Conservation (phyloP, 2,329 filamentous ascomycete species). For the Pestalotiopsis sp. region DNA sequence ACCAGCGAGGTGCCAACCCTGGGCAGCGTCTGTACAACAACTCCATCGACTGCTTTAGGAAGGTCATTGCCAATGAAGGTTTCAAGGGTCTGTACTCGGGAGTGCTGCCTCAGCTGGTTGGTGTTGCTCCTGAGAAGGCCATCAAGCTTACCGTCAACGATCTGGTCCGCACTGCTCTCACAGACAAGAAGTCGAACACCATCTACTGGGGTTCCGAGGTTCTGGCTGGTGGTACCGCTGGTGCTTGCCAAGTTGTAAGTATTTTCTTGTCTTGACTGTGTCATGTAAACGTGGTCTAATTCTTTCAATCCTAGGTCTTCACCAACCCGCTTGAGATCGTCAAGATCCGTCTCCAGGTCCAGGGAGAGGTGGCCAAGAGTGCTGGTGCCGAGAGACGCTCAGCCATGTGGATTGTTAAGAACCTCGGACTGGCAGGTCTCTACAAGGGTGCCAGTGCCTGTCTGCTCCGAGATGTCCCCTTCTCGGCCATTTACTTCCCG, state of each 20-base stretch:
- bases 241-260: conserved; percentile 92
- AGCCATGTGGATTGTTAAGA: conserved; percentile 96
- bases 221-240: conserved; percentile 84
- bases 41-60: conserved; percentile 91
- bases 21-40: conserved; percentile 95
- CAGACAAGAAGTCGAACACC: conserved; percentile 70
- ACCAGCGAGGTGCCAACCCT: conserved; percentile 81
- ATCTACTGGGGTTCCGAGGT: conserved; percentile 76
- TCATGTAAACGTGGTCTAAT: conserved; percentile 26
- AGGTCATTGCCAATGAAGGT: conserved; percentile 92
- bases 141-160: conserved; percentile 99
- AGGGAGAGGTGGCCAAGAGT: conserved; percentile 91
- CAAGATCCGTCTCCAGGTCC: conserved; percentile 97
- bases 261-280: not conserved
- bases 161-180: conserved; percentile 76
- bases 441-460: conserved; percentile 98
- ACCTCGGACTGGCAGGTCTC: conserved; percentile 88
- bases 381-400: conserved; percentile 84
- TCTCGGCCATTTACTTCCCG: conserved; percentile 99
- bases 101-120: conserved; percentile 91
- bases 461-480: conserved; percentile 92
- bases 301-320: conserved; percentile 66
- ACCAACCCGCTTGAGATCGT: conserved; percentile 98
- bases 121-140: conserved; percentile 98
- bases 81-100: conserved; percentile 90